Evolutionary conservation across 495 filamentous ascomycete genomes (phyloP).

Genomic region (Pyrenula massariospora): DNA sequence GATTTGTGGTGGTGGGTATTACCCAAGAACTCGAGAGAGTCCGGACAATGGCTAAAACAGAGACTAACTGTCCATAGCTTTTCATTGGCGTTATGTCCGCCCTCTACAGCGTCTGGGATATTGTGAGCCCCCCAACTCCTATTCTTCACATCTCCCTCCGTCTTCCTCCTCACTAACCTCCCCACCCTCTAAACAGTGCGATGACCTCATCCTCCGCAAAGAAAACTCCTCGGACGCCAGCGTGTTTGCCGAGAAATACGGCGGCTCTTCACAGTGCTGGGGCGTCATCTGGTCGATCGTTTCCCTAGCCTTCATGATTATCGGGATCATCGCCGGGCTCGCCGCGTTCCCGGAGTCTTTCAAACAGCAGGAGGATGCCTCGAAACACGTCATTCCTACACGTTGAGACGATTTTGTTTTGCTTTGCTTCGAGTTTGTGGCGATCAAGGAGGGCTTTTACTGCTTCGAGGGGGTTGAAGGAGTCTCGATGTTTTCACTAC

Average conservation of each 20-base stretch:
- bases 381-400: slow-evolving; percentile 53
- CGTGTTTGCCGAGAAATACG: slow-evolving; percentile 66
- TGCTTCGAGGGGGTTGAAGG: too few relatives aligned
- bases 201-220: slow-evolving; percentile 73
- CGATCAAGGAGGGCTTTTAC: too few relatives aligned
- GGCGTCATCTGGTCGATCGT: slow-evolving; percentile 68
- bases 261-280: slow-evolving; percentile 73
- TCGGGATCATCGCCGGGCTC: slow-evolving; percentile 59
- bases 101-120: slow-evolving; percentile 76
- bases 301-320: slow-evolving; percentile 55
- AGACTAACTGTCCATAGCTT: slow-evolving; percentile 22
- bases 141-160: not conserved
- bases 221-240: slow-evolving; percentile 74
- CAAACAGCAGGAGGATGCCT: slow-evolving; percentile 55
- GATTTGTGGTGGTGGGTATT: slow-evolving; percentile 53
- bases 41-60: not conserved
- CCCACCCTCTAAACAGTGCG: slow-evolving; percentile 34
- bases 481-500: too few relatives aligned
- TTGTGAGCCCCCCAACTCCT: slow-evolving; percentile 34
- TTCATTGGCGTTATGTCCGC: slow-evolving; percentile 74
- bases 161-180: not conserved
- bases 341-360: slow-evolving; percentile 63
- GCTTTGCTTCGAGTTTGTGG: too few relatives aligned
- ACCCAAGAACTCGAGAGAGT: not conserved
- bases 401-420: too few relatives aligned